Evolutionary conservation across 2,329 filamentous ascomycete species (phyloP).

Genomic region (Xylariaceae sp.): DNA sequence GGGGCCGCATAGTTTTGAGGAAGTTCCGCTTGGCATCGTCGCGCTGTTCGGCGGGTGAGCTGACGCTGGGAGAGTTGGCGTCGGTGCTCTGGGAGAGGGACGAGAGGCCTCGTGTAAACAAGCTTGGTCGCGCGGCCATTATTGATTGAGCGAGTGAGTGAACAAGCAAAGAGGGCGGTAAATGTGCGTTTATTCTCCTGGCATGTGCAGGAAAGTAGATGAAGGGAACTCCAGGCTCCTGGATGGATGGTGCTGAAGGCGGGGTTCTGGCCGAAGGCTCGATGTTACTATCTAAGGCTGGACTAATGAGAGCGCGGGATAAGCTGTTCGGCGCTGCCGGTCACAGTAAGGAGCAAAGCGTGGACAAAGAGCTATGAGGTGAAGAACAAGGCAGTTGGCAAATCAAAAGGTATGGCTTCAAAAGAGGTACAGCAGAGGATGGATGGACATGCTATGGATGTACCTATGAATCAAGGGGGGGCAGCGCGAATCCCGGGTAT

Average conservation of each 20-base stretch:
- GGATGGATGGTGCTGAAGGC: slow-evolving; percentile 9
- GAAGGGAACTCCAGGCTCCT: slow-evolving; percentile 4
- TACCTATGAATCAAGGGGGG: neutral
- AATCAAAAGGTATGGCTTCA: too few relatives aligned
- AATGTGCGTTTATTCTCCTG: neutral
- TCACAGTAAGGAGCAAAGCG: neutral
- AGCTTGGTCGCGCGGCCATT: slow-evolving; percentile 55
- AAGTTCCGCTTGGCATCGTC: slow-evolving; percentile 82
- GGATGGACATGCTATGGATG: too few relatives aligned
- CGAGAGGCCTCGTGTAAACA: slow-evolving; percentile 62
- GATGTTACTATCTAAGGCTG: slow-evolving; percentile 22
- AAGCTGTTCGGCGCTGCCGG: neutral
- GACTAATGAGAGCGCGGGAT: slow-evolving; percentile 2
- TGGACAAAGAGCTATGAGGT: neutral
- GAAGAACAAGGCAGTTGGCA: too few relatives aligned
- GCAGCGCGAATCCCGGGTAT: neutral
- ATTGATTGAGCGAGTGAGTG: slow-evolving; percentile 14
- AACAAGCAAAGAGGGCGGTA: neutral
- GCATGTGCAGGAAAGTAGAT: slow-evolving; percentile 4
- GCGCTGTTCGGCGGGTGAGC: slow-evolving; percentile 67
- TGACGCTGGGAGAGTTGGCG: slow-evolving; percentile 55
- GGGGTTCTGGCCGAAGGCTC: slow-evolving; percentile 15
- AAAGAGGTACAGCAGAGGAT: too few relatives aligned
- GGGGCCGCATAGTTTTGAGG: slow-evolving; percentile 65
- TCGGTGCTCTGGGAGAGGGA: slow-evolving; percentile 56